These are phyloP conservation scores for Ceratonia siliqua DNA, from an alignment of 306 rosid species.

Conservation along the genomic window DNA sequence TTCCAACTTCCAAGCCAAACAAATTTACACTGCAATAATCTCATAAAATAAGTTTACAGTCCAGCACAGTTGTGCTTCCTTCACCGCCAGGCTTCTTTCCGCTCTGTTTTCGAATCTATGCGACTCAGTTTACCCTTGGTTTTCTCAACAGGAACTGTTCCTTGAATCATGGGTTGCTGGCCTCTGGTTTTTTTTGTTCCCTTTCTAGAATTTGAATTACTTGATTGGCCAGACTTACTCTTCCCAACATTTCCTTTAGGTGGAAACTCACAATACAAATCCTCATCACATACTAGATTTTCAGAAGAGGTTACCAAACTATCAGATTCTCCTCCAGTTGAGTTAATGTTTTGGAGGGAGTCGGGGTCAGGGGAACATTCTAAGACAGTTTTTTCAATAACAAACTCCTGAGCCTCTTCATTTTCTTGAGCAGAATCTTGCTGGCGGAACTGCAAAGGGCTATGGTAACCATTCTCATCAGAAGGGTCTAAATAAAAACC, in stretches of 20 bases:
- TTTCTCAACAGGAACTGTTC: slow-evolving; percentile 41
- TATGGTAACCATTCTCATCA: slow-evolving; percentile 51
- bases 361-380: slow-evolving; percentile 18
- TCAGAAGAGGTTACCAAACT: slow-evolving; percentile 29
- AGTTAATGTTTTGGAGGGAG: slow-evolving; percentile 16
- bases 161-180: slow-evolving; percentile 32
- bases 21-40: slow-evolving; percentile 35
- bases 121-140: no score
- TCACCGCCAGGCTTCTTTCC: slow-evolving; percentile 66
- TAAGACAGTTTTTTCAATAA: slow-evolving; percentile 24
- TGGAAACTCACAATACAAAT: slow-evolving; percentile 23
- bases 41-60: slow-evolving; percentile 32
- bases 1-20: slow-evolving; percentile 25
- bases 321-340: slow-evolving; percentile 30
- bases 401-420: slow-evolving; percentile 41
- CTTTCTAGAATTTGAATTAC: slow-evolving; percentile 27
- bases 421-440: slow-evolving; percentile 24
- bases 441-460: slow-evolving; percentile 37
- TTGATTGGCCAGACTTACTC: slow-evolving; percentile 36
- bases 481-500: slow-evolving; percentile 40
- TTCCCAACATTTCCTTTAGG: slow-evolving; percentile 30
- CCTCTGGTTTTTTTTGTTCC: slow-evolving; percentile 27
- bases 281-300: slow-evolving; percentile 14
- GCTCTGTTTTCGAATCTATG: slow-evolving; percentile 51
- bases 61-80: slow-evolving; percentile 19